Evolutionary conservation across 2,329 filamentous ascomycete species (phyloP).

Genomic region (Colletotrichum somersetense): DNA sequence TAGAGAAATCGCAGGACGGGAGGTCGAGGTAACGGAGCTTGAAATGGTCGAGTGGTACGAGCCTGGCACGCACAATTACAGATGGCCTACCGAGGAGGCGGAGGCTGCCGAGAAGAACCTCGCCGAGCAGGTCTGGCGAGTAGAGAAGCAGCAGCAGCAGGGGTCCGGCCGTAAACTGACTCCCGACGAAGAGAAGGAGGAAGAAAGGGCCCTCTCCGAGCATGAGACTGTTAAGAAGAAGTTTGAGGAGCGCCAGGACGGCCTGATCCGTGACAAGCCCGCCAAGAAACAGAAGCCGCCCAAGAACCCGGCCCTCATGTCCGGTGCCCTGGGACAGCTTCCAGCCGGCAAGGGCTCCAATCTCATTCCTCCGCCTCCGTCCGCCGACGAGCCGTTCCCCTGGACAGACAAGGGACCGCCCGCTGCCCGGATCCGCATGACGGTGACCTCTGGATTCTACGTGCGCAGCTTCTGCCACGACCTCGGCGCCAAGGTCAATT

Average conservation of each 20-base stretch:
- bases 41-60: constrained; percentile 89
- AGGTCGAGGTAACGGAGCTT: constrained; percentile 82
- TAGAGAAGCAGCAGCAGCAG: constrained; percentile 70
- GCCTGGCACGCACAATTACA: constrained; percentile 81
- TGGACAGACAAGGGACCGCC: constrained; percentile 76
- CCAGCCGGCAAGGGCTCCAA: constrained; percentile 66
- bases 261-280: constrained; percentile 65
- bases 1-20: constrained; percentile 82
- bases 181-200: constrained; percentile 67
- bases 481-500: constrained; percentile 84
- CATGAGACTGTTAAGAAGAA: constrained; percentile 70
- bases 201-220: constrained; percentile 66
- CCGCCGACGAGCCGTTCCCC: constrained; percentile 63
- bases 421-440: constrained; percentile 87
- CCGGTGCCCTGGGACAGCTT: constrained; percentile 66
- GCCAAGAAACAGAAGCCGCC: constrained; percentile 53
- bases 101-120: constrained; percentile 80
- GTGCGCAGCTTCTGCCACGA: constrained; percentile 95
- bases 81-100: constrained; percentile 85
- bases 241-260: constrained; percentile 69
- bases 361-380: constrained; percentile 63
- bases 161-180: constrained; percentile 62
- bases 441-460: constrained; percentile 96
- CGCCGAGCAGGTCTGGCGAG: constrained; percentile 77
- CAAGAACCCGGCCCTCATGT: constrained; percentile 64